Base-by-base conservation (phyloP, 192 early-diverging fungal genomes). In the Lobosporangium transversale region DNA sequence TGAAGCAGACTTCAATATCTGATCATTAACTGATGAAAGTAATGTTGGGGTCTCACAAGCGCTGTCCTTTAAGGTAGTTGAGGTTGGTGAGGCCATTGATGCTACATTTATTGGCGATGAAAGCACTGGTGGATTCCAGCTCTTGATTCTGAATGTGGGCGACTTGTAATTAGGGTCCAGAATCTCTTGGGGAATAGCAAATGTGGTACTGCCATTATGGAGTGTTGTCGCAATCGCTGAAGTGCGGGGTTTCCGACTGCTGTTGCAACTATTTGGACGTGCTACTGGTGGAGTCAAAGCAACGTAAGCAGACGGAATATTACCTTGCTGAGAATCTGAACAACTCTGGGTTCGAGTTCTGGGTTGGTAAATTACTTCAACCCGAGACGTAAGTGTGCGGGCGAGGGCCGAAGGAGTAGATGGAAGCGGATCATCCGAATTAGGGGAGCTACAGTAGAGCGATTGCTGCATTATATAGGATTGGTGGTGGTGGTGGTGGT, bases 181-280 rank as follows among this genome's bases (percentile, higher is more conserved):
- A 15, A 76, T 76, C 53, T 76, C 73, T 48, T 67, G 73, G n/a
- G 73, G 73, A 23, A 76, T 76, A 29, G 45, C 52, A 20, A 76
- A 58, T 0, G 58, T 60, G 4, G 53, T 20, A 10, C 21, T 24
- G 43, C 51, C 37, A 40, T 14, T 40, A 40, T 14, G 7, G 37
- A 24, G 27, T 3, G 55, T 29, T 14, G 64, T 57, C 0, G 65
- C 53, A 1, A 62, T 29, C 9, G 44, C 26, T 1, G 26, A 29
- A 24, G 69, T 47, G 30, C 47, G 53, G 3, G 42, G 43, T 37
- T 43, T 32, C 2, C 48, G 37, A 29, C 30, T 36, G 51, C 43
- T 48, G 20, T 36, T 56, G 44, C 52, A 53, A 42, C 49, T 57
- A 23, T 26, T 51, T n/a, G 56, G 67, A 10, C 56, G 51, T 29